Percentiles rank a stretch among this genome's conserved stretches.
These are phyloP conservation scores for Neonectria ditissima DNA, from an alignment of 2,329 filamentous ascomycete species.

Conservation along the genomic window DNA sequence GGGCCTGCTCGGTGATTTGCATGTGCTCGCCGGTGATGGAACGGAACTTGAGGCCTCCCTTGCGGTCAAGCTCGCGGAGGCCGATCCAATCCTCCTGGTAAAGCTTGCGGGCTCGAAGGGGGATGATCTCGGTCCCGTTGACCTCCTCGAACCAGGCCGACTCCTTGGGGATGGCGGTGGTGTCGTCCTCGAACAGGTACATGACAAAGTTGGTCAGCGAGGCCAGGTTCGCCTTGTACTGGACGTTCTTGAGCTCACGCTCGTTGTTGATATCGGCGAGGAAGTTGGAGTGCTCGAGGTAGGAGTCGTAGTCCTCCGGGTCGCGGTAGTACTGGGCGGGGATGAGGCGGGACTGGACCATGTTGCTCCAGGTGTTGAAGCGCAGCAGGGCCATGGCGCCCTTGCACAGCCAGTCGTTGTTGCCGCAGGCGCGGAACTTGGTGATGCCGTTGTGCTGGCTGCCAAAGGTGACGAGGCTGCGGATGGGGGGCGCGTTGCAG, in stretches of 20 bases:
- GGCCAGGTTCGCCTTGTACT: slow-evolving; percentile 78
- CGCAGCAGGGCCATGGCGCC: slow-evolving; percentile 82
- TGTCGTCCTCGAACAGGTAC: slow-evolving; percentile 90
- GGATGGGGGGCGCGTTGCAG: slow-evolving; percentile 81
- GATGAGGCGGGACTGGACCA: slow-evolving; percentile 83
- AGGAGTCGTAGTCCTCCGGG: slow-evolving; percentile 69
- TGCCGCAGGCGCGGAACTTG: slow-evolving; percentile 80
- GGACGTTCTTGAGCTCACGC: slow-evolving; percentile 76
- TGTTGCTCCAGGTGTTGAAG: slow-evolving; percentile 81
- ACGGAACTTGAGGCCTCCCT: slow-evolving; percentile 82
- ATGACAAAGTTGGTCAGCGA: slow-evolving; percentile 83
- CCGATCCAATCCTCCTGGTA: slow-evolving; percentile 97
- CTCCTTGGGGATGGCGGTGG: slow-evolving; percentile 89
- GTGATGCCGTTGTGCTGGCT: slow-evolving; percentile 93
- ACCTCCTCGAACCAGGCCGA: slow-evolving; percentile 92
- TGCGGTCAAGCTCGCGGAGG: slow-evolving; percentile 80
- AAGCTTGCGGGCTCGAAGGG: slow-evolving; percentile 75
- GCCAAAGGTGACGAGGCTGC: slow-evolving; percentile 87
- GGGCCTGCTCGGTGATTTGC: slow-evolving; percentile 74
- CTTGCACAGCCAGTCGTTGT: slow-evolving; percentile 83
- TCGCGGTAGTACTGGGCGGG: slow-evolving; percentile 96
- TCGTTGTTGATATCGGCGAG: slow-evolving; percentile 98
- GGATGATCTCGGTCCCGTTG: slow-evolving; percentile 75
- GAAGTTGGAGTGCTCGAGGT: slow-evolving; percentile 86
- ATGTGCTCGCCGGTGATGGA: slow-evolving; percentile 84